Evolutionary conservation across 257 asterid species (phyloP).

Genomic region (Fraxinus excelsior): DNA sequence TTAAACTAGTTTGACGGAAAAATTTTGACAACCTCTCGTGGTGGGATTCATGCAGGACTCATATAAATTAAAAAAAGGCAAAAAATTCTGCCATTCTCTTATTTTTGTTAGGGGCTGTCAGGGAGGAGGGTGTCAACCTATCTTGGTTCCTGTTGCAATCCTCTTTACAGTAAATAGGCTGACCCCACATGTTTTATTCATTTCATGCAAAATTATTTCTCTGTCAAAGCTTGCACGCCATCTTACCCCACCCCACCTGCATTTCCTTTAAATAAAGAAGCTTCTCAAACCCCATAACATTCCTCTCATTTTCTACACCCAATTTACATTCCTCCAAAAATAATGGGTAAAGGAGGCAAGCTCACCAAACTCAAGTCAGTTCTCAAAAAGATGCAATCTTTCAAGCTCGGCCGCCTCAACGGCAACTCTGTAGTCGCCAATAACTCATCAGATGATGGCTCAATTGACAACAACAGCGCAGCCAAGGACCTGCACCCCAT

Average conservation of each 20-base stretch:
- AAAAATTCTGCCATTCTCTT: too few relatives aligned
- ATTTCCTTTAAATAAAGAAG: slow-evolving; percentile 15
- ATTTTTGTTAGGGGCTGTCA: too few relatives aligned
- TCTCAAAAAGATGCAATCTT: slow-evolving; percentile 91
- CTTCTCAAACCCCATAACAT: slow-evolving; percentile 13
- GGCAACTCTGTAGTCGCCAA: slow-evolving; percentile 34
- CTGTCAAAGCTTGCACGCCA: background rate
- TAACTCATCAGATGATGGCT: slow-evolving; percentile 22
- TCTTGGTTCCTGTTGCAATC: background rate
- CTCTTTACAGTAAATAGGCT: background rate
- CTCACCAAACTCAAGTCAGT: slow-evolving; percentile 90
- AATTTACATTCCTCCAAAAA: too few relatives aligned
- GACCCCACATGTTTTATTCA: slow-evolving; percentile 27
- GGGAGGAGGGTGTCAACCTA: too few relatives aligned
- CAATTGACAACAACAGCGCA: slow-evolving; percentile 10
- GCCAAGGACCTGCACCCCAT: slow-evolving; percentile 56
- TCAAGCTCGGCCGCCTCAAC: slow-evolving; percentile 63
- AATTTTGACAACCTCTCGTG: too few relatives aligned
- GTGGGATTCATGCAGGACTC: too few relatives aligned
- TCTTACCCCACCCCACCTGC: slow-evolving; percentile 12
- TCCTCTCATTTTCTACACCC: too few relatives aligned
- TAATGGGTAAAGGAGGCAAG: slow-evolving; percentile 81
- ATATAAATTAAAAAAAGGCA: too few relatives aligned
- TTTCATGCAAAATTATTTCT: background rate
- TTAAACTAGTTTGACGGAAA: too few relatives aligned